Evolutionary conservation across 352 stramenopile species (phyloP).

Genomic region (Globisporangium solare): DNA sequence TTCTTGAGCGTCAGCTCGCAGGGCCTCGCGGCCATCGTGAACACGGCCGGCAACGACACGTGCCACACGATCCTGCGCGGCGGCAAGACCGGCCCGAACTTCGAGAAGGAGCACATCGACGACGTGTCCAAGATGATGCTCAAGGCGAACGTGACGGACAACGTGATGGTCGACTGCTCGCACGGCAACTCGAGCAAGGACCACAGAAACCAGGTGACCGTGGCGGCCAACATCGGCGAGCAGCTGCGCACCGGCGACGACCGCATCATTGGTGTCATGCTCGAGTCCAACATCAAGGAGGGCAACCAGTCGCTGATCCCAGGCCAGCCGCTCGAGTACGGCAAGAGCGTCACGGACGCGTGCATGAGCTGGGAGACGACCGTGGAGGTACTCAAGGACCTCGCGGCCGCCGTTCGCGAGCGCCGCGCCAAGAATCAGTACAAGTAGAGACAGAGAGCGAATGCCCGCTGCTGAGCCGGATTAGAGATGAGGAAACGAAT

Average conservation of each 20-base stretch:
- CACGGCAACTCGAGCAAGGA: conserved; percentile 90
- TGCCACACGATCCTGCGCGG: conserved; percentile 89
- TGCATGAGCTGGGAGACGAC: conserved; percentile 87
- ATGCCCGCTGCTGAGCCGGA: background rate
- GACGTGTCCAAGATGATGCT: conserved; percentile 74
- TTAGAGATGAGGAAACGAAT: no score
- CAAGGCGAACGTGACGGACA: conserved; percentile 77
- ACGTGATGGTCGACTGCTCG: conserved; percentile 90
- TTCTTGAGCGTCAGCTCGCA: conserved; percentile 88
- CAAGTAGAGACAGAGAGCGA: conserved; percentile 9
- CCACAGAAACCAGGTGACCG: conserved; percentile 81
- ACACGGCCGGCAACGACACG: conserved; percentile 80
- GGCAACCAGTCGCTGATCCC: conserved; percentile 74
- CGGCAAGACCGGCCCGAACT: conserved; percentile 84
- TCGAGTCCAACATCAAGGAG: conserved; percentile 87
- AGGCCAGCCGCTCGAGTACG: conserved; percentile 77
- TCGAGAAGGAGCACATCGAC: conserved; percentile 78
- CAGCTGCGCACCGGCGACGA: conserved; percentile 74
- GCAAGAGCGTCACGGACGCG: conserved; percentile 88
- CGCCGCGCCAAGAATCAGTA: conserved; percentile 51
- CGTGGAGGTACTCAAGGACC: conserved; percentile 58
- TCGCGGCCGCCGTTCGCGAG: conserved; percentile 74
- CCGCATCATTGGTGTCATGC: conserved; percentile 84
- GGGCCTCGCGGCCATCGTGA: conserved; percentile 84
- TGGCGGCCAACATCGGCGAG: conserved; percentile 62